phyloP scores from a whole-genome alignment of 768 basidiomycete species.

The Suillus alpinus region DNA sequence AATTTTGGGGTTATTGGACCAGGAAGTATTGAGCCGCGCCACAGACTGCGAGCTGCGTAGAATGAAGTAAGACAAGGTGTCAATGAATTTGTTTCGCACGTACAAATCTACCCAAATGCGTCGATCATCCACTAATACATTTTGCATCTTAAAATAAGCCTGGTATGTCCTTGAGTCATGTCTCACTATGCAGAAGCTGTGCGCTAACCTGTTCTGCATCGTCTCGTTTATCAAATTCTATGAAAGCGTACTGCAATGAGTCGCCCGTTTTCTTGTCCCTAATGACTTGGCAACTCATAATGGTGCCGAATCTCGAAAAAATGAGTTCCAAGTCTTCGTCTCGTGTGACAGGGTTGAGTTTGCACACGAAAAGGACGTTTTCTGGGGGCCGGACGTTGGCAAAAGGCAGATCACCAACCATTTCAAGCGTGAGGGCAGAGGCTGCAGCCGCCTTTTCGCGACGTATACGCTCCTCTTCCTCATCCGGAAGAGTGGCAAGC shows the following conservation, averaged over 20 bases:
- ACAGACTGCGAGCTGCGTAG: conserved; percentile 84
- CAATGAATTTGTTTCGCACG: conserved; percentile 27
- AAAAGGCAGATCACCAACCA: conserved; percentile 99
- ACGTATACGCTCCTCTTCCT: conserved; percentile 76
- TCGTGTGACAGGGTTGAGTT: conserved; percentile 91
- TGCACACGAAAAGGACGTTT: conserved; percentile 98
- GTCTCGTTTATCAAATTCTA: conserved; percentile 93
- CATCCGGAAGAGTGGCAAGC: conserved; percentile 75
- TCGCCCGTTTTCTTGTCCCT: conserved; percentile 95
- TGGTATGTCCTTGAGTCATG: conserved; percentile 27
- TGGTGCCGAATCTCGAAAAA: conserved; percentile 91
- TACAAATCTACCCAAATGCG: conserved; percentile 99
- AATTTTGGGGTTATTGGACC: conserved; percentile 76
- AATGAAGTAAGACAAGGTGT: conserved; percentile 13
- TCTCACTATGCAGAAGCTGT: background rate
- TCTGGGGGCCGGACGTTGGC: conserved; percentile 97
- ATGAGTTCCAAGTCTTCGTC: conserved; percentile 98
- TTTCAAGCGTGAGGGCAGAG: conserved; percentile 94
- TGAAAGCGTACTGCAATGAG: conserved; percentile 96
- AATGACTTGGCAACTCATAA: conserved; percentile 98
- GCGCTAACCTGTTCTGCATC: conserved; percentile 83
- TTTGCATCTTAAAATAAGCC: conserved; percentile 99
- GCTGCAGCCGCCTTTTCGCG: conserved; percentile 89
- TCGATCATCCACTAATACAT: conserved; percentile 94
- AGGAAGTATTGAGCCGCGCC: conserved; percentile 74